A percentile compares a stretch with the other conserved stretches of the same genome.
These are phyloP conservation scores for Epichloe elymi DNA, from an alignment of 2,329 filamentous ascomycete genomes.

Conservation along the genomic window DNA sequence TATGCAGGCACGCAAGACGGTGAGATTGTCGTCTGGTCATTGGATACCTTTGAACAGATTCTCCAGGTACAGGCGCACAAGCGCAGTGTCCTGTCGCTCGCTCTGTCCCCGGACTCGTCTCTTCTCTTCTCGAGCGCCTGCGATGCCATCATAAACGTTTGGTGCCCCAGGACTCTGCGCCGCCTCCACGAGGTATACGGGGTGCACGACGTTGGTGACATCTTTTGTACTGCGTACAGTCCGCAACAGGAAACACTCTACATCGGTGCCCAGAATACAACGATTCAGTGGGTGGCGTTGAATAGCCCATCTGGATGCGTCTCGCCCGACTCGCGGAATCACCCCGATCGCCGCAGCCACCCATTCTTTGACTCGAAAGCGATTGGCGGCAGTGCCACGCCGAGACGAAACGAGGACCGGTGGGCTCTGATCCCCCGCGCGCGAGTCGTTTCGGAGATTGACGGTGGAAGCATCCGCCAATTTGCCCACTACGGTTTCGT, in stretches of 20 bases:
- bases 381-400: constrained; percentile 68
- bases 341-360: constrained; percentile 66
- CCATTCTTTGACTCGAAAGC: constrained; percentile 88
- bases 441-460: constrained; percentile 59
- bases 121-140: constrained; percentile 87
- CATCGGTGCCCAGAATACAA: constrained; percentile 85
- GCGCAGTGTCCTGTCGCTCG: constrained; percentile 77
- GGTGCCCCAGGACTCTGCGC: constrained; percentile 65
- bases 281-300: constrained; percentile 83
- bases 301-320: constrained; percentile 48
- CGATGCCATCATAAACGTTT: constrained; percentile 89
- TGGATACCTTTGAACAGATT: constrained; percentile 74
- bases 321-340: constrained; percentile 49
- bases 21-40: constrained; percentile 82
- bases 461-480: constrained; percentile 64
- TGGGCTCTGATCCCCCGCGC: constrained; percentile 41
- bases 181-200: constrained; percentile 85
- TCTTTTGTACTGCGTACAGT: constrained; percentile 91
- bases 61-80: constrained; percentile 76
- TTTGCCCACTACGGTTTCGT: constrained; percentile 95
- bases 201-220: constrained; percentile 84
- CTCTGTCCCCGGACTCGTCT: constrained; percentile 59
- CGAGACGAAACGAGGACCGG: constrained; percentile 50
- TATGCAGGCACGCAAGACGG: constrained; percentile 90
- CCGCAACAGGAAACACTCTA: constrained; percentile 69